phyloP scores from a whole-genome alignment of 1,284 basidiomycete species.

The Cryptococcus deneoformans region DNA sequence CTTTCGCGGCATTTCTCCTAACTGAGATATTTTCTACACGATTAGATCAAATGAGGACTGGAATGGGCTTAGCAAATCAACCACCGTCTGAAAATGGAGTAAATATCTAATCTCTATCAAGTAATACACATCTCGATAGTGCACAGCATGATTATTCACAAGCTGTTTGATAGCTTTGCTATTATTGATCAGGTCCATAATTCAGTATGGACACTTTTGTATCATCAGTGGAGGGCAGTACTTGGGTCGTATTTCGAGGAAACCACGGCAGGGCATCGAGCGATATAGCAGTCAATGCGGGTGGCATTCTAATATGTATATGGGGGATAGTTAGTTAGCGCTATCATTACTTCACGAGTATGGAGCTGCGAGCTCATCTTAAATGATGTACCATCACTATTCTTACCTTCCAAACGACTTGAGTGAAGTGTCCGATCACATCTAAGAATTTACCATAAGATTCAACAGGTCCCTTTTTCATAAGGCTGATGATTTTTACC shows the following conservation, averaged over 20 bases:
- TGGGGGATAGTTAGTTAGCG: not conserved
- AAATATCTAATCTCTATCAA: no score
- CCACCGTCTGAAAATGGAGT: no score
- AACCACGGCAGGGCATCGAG: slow-evolving; percentile 15
- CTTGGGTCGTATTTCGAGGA: slow-evolving; percentile 16
- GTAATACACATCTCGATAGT: no score
- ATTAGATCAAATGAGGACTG: slow-evolving; percentile 41
- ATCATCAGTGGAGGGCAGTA: not conserved
- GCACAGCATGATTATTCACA: slow-evolving; percentile 30
- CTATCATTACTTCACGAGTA: no score
- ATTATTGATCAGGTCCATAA: not conserved
- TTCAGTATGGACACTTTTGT: no score
- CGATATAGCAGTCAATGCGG: slow-evolving; percentile 24
- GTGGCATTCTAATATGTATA: slow-evolving; percentile 1
- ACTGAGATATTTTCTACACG: slow-evolving; percentile 46
- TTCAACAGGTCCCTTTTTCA: not conserved
- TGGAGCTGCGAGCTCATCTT: no score
- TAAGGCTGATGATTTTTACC: slow-evolving; percentile 3
- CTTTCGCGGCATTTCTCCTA: slow-evolving; percentile 48
- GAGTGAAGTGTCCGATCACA: slow-evolving; percentile 28
- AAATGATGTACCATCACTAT: not conserved
- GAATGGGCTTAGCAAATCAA: slow-evolving; percentile 22
- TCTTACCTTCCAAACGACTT: slow-evolving; percentile 30
- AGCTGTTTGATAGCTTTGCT: slow-evolving; percentile 25
- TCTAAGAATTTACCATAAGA: slow-evolving; percentile 5